Base-by-base conservation (phyloP, 2,329 filamentous ascomycete genomes). In the Sarocladiaceae sp. region DNA sequence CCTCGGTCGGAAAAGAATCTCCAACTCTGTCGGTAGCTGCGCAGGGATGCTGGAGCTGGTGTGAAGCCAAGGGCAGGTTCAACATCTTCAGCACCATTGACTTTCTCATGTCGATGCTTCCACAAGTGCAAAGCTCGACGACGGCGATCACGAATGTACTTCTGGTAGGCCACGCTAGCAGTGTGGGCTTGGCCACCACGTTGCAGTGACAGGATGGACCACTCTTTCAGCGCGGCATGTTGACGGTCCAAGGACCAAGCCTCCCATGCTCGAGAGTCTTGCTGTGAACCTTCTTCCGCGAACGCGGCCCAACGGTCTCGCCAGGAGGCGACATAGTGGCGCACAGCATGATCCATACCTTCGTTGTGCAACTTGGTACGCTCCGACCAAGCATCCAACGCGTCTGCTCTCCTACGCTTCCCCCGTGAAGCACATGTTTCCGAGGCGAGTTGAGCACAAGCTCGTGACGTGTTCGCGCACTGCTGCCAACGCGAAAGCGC, bases 141-240 rank as follows among this genome's bases (percentile, higher is more conserved):
- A 12, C 66, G 62, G 47, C 60, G 63, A 51, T 70, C 66, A 6
- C 62, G 59, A 28, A 62, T 60, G 48, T 68, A 60, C 50, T 65
- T 67, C 53, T 64, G 61, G 17, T 57, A 57, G 13, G 66, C 66
- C 51, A 63, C 65, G 5, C 52, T 55, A 8, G 69, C 69, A 3
- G 68, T 71, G 50, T 71, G 69, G 10, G 63, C 68, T 48, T 70
- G 67, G 1, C 69, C 68, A 44, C 64, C 62, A 40, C 63, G 64
- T 48, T 70, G 69, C 25, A 71, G 49, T 11, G 67, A 62, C 17
- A 66, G 64, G 39, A 67, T 71, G 1, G 68, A 67, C 69, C 69
- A 71, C 8, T 54, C 54, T 51, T 70, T 71, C 18, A 71, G 50
- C 48, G 56, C 63, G 18, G 66, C 62, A 7, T 62, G 64, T 52